phyloP scores from a whole-genome alignment of 1,139 yeast species.

The Debaryomyces sp. region DNA sequence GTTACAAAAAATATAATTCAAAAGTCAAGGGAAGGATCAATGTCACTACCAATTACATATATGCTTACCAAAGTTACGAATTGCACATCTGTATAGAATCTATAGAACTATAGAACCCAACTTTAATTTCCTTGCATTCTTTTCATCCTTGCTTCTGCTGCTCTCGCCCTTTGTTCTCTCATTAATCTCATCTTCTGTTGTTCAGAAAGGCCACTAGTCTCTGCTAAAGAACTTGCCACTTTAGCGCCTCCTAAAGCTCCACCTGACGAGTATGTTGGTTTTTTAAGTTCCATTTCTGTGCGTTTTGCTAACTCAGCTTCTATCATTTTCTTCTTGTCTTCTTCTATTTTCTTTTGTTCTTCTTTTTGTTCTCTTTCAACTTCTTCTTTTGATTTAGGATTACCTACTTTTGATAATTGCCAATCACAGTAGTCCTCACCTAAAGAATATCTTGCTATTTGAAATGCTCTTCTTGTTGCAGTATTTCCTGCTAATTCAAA shows the following conservation, averaged over 20 bases:
- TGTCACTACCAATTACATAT: slow-evolving; percentile 12
- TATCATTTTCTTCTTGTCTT: slow-evolving; percentile 40
- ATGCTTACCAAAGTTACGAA: slow-evolving; percentile 17
- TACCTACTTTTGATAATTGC: slow-evolving; percentile 67
- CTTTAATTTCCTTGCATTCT: slow-evolving; percentile 10
- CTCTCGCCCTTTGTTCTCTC: slow-evolving; percentile 95
- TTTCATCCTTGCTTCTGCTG: slow-evolving; percentile 86
- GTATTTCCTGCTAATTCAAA: slow-evolving; percentile 46
- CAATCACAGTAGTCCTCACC: slow-evolving; percentile 78
- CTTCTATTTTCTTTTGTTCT: slow-evolving; percentile 33
- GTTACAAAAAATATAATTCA: slow-evolving; percentile 8
- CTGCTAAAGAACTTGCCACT: slow-evolving; percentile 17
- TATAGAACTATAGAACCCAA: slow-evolving; percentile 2
- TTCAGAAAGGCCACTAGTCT: slow-evolving; percentile 48
- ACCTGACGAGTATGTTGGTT: slow-evolving; percentile 32
- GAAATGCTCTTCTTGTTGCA: slow-evolving; percentile 59
- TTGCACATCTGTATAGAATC: neutral
- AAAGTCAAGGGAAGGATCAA: slow-evolving; percentile 5
- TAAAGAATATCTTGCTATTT: slow-evolving; percentile 61
- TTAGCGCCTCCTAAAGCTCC: slow-evolving; percentile 30
- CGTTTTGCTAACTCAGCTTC: slow-evolving; percentile 45
- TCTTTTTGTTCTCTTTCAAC: slow-evolving; percentile 47
- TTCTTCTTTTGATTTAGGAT: slow-evolving; percentile 64
- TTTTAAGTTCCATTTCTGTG: slow-evolving; percentile 41
- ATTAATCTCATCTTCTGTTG: slow-evolving; percentile 76